A percentile compares a stretch with the other conserved stretches of the same genome.
Conservation (phyloP, 2,329 filamentous ascomycete species). For the Penicillium paneum region DNA sequence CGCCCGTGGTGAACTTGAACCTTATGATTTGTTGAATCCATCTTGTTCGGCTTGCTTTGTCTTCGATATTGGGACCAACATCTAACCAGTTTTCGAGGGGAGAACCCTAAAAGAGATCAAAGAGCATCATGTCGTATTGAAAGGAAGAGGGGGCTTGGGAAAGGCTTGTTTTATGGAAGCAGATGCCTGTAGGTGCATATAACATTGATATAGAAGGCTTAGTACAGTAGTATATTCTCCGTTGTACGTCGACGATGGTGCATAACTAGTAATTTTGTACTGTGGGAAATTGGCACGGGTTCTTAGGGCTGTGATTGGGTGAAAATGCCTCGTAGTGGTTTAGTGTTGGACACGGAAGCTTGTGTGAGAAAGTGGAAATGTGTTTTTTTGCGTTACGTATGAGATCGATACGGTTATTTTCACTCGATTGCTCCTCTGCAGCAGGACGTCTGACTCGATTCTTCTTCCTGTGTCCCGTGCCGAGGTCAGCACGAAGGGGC, state of each 20-base stretch:
- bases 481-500: background rate
- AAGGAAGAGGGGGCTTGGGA: background rate
- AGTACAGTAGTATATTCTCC: background rate
- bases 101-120: background rate
- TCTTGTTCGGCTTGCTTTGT: background rate
- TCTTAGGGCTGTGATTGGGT: conserved; percentile 4
- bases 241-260: background rate
- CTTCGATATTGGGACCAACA: background rate
- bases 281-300: conserved; percentile 3
- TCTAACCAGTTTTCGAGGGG: too few relatives aligned
- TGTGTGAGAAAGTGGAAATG: conserved; percentile 5
- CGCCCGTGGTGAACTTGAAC: background rate
- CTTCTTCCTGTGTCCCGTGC: background rate
- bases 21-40: background rate
- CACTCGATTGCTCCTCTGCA: background rate
- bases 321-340: conserved; percentile 11
- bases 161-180: background rate
- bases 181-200: background rate
- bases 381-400: conserved; percentile 1
- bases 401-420: background rate
- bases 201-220: background rate
- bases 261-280: background rate
- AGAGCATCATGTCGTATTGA: background rate
- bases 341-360: conserved; percentile 5
- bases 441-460: background rate